These are phyloP conservation scores for Paraphaeosphaeria minitans DNA, from an alignment of 2,329 filamentous ascomycete genomes.

Conservation along the genomic window DNA sequence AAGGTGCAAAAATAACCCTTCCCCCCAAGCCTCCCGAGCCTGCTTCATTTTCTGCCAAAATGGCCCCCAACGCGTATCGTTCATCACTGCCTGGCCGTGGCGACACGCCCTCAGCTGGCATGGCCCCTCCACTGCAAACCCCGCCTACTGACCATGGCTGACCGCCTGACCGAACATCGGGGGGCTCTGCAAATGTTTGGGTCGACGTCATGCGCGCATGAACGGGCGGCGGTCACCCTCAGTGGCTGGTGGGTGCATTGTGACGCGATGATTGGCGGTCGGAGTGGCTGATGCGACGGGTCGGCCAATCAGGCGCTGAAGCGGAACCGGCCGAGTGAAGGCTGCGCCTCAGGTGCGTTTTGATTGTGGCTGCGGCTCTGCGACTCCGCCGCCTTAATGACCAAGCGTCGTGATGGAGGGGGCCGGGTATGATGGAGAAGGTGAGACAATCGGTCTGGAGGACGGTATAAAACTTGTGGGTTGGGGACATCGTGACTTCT, in stretches of 20 bases:
- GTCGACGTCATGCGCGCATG: slow-evolving; percentile 10
- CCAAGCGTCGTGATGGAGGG: slow-evolving; percentile 1
- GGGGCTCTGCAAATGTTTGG: slow-evolving; percentile 2
- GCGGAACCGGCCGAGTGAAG: slow-evolving; percentile 11
- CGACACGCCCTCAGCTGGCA: slow-evolving; percentile 13
- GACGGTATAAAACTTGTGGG: slow-evolving; percentile 3
- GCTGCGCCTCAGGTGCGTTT: slow-evolving; percentile 8
- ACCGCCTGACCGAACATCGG: slow-evolving; percentile 10
- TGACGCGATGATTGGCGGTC: background rate
- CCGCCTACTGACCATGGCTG: slow-evolving; percentile 5
- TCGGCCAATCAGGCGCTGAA: background rate
- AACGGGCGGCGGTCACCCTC: slow-evolving; percentile 11
- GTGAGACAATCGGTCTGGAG: slow-evolving; percentile 7
- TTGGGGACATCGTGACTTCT: slow-evolving; percentile 1
- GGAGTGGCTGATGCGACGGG: background rate
- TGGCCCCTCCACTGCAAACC: slow-evolving; percentile 2
- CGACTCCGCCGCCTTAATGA: slow-evolving; percentile 3
- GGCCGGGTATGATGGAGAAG: slow-evolving; percentile 6
- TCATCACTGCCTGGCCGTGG: slow-evolving; percentile 17
- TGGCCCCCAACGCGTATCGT: slow-evolving; percentile 2
- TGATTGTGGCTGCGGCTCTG: background rate
- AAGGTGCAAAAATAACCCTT: too few species aligned
- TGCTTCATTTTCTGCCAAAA: slow-evolving; percentile 6
- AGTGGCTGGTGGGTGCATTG: background rate
- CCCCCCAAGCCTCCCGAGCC: background rate